These are phyloP conservation scores for Rhizopus stolonifer DNA, from an alignment of 371 early-diverging fungal genomes.

Conservation along the genomic window DNA sequence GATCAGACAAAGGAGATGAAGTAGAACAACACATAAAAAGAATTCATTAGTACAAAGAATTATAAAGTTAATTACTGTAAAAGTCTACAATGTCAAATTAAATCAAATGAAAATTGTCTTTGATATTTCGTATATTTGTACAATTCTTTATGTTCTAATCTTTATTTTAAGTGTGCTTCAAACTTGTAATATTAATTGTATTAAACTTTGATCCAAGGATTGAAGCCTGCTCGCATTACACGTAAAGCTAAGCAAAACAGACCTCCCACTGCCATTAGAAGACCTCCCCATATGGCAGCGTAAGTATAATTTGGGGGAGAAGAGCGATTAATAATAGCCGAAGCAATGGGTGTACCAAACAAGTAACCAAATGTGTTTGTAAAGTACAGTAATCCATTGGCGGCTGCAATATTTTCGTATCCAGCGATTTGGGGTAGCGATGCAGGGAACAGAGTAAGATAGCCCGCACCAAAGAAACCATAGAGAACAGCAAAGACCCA, in stretches of 20 bases:
- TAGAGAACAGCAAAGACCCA: conserved; percentile 47
- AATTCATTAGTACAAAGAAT: too few species aligned
- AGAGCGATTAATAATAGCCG: conserved; percentile 36
- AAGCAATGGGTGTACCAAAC: conserved; percentile 56
- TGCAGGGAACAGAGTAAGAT: conserved; percentile 50
- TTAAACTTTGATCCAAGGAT: conserved; percentile 21
- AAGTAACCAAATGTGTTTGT: conserved; percentile 52
- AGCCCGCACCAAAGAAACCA: conserved; percentile 61
- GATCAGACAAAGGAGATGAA: too few species aligned
- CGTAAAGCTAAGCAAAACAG: conserved; percentile 27
- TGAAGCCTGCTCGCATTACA: conserved; percentile 29
- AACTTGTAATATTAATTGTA: too few species aligned
- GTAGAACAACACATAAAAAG: too few species aligned
- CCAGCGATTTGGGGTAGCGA: conserved; percentile 53
- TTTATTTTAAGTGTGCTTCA: too few species aligned
- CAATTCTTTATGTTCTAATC: not conserved
- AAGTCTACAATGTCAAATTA: too few species aligned
- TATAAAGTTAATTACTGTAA: too few species aligned
- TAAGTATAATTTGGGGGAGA: conserved; percentile 23
- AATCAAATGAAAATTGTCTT: too few species aligned
- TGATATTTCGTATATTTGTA: not conserved
- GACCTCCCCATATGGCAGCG: conserved; percentile 29
- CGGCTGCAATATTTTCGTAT: conserved; percentile 42
- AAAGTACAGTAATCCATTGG: conserved; percentile 49
- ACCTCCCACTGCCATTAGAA: conserved; percentile 28